phyloP scores from a whole-genome alignment of 1,284 basidiomycete species.

The Neolentinus lepideus region DNA sequence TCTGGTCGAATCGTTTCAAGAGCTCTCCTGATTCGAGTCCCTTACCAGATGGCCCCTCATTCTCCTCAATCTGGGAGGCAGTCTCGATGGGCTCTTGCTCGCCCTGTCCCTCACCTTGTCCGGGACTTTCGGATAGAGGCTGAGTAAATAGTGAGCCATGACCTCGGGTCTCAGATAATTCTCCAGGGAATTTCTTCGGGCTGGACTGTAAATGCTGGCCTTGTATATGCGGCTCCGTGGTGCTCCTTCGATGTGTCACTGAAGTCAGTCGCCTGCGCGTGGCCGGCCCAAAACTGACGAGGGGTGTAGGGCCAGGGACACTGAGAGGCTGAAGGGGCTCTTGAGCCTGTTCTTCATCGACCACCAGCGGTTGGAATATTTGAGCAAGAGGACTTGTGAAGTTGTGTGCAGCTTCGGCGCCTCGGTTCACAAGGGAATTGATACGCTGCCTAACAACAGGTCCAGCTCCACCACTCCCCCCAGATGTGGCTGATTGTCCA shows the following conservation, averaged over 20 bases:
- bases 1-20: slow-evolving; percentile 39
- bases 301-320: slow-evolving; percentile 7
- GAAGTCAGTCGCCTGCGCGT: slow-evolving; percentile 33
- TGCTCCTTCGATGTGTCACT: background rate
- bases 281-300: slow-evolving; percentile 52
- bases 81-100: slow-evolving; percentile 20
- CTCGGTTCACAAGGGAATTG: slow-evolving; percentile 37
- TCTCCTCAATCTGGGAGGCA: slow-evolving; percentile 34
- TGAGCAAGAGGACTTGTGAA: slow-evolving; percentile 63
- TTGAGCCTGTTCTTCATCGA: slow-evolving; percentile 38
- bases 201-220: background rate
- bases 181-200: background rate
- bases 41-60: slow-evolving; percentile 13
- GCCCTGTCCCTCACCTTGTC: slow-evolving; percentile 12
- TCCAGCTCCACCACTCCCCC: slow-evolving; percentile 8
- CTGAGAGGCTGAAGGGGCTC: slow-evolving; percentile 9
- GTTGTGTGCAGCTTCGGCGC: slow-evolving; percentile 32
- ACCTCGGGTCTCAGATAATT: background rate
- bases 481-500: background rate
- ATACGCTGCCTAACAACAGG: slow-evolving; percentile 29
- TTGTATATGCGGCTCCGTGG: background rate
- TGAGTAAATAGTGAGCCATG: slow-evolving; percentile 9
- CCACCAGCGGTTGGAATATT: slow-evolving; percentile 58
- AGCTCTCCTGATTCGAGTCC: slow-evolving; percentile 19
- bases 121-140: slow-evolving; percentile 26